Evolutionary conservation across 2,329 filamentous ascomycete species (phyloP).

Genomic region (Rhynchosporium secalis): DNA sequence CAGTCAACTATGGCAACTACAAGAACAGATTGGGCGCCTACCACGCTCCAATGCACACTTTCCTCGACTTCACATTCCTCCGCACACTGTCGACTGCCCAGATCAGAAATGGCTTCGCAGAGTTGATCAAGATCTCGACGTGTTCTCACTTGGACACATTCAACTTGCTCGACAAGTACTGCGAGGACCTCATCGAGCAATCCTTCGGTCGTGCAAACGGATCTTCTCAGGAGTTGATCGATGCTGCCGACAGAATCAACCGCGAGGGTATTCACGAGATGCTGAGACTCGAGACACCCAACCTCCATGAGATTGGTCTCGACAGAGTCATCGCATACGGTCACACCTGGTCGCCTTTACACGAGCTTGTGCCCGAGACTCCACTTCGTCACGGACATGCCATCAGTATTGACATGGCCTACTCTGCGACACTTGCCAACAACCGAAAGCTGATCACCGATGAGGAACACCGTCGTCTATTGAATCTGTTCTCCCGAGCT

Average conservation of each 20-base stretch:
- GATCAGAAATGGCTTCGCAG: constrained; percentile 72
- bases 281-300: constrained; percentile 72
- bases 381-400: constrained; percentile 72
- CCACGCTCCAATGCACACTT: constrained; percentile 70
- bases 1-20: constrained; percentile 74
- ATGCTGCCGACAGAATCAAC: constrained; percentile 67
- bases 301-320: constrained; percentile 70
- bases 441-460: constrained; percentile 60
- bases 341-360: constrained; percentile 73
- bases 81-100: constrained; percentile 65
- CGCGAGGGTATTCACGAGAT: constrained; percentile 70
- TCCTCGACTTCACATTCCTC: constrained; percentile 73
- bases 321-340: constrained; percentile 74
- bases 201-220: constrained; percentile 64
- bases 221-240: constrained; percentile 54
- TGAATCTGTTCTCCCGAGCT: constrained; percentile 68
- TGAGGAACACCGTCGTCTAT: constrained; percentile 59
- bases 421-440: constrained; percentile 68
- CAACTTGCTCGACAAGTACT: constrained; percentile 66
- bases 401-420: constrained; percentile 76
- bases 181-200: constrained; percentile 64
- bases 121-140: constrained; percentile 74
- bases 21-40: constrained; percentile 75
- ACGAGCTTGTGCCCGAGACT: constrained; percentile 67
- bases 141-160: constrained; percentile 68